Evolutionary conservation across 1,284 basidiomycete species (phyloP).

Genomic region (Ceratobasidium sp.): DNA sequence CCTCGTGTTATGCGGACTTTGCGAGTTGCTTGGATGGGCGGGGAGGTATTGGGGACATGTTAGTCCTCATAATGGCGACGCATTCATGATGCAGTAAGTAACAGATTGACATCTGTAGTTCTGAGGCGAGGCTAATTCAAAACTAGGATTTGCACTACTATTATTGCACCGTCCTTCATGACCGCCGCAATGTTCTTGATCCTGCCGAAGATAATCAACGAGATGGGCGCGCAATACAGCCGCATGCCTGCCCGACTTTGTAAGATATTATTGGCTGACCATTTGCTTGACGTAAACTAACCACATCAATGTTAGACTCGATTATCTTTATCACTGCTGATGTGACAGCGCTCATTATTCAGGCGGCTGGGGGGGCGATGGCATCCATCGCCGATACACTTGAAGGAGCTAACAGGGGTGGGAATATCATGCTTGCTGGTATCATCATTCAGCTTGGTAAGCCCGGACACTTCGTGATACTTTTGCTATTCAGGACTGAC

Average conservation of each 20-base stretch:
- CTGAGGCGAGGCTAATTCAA: neutral
- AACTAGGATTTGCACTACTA: conserved; percentile 34
- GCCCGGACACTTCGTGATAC: neutral
- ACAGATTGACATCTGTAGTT: neutral
- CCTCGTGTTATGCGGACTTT: conserved; percentile 43
- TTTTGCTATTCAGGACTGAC: neutral
- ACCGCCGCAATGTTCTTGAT: conserved; percentile 43
- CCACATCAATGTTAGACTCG: conserved; percentile 42
- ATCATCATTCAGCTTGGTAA: conserved; percentile 46
- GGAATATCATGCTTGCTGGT: conserved; percentile 45
- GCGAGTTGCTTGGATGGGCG: conserved; percentile 43
- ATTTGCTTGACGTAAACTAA: neutral
- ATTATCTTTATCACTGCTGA: conserved; percentile 50
- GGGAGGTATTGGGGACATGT: conserved; percentile 28
- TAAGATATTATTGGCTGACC: neutral
- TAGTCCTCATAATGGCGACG: conserved; percentile 11
- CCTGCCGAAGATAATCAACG: conserved; percentile 48
- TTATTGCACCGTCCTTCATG: conserved; percentile 37
- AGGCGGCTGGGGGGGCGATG: conserved; percentile 52
- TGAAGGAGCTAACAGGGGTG: conserved; percentile 38
- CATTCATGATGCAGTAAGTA: conserved; percentile 33
- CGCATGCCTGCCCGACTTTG: conserved; percentile 46
- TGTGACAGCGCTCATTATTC: conserved; percentile 50
- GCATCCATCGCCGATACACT: conserved; percentile 42
- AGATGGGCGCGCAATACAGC: conserved; percentile 48